Percentiles rank a stretch among this genome's conserved stretches.
Conservation (phyloP, 2,329 filamentous ascomycete genomes). For the Dissoconium aciculare region DNA sequence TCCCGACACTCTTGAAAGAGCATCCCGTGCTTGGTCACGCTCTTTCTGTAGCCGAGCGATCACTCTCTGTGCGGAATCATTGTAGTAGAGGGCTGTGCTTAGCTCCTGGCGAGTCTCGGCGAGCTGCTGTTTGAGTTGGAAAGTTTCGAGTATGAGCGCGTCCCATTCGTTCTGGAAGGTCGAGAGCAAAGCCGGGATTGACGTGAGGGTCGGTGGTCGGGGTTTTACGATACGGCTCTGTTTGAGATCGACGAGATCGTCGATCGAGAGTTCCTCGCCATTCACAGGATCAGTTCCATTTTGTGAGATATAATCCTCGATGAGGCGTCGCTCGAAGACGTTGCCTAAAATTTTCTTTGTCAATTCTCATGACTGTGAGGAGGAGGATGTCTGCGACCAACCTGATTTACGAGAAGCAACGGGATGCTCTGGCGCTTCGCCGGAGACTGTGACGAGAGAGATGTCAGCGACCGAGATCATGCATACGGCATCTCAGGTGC, state of each 20-base stretch:
- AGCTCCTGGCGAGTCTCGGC: slow-evolving; percentile 85
- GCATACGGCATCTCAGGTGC: too few relatives aligned
- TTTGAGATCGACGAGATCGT: slow-evolving; percentile 81
- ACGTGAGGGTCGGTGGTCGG: slow-evolving; percentile 82
- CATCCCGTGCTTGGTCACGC: slow-evolving; percentile 80
- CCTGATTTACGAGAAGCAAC: slow-evolving; percentile 91
- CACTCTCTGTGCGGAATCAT: slow-evolving; percentile 90
- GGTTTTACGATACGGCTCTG: slow-evolving; percentile 71
- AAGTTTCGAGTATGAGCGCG: slow-evolving; percentile 77
- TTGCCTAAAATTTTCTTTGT: slow-evolving; percentile 42
- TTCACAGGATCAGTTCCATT: slow-evolving; percentile 85
- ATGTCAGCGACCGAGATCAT: too few relatives aligned
- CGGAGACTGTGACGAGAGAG: slow-evolving; percentile 57
- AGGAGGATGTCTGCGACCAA: slow-evolving; percentile 30
- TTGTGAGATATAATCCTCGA: slow-evolving; percentile 88
- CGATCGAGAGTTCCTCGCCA: slow-evolving; percentile 64
- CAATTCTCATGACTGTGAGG: slow-evolving; percentile 18
- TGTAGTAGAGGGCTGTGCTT: slow-evolving; percentile 84
- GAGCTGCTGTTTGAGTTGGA: slow-evolving; percentile 77
- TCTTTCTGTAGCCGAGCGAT: slow-evolving; percentile 85
- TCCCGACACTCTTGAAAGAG: slow-evolving; percentile 64
- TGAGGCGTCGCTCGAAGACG: slow-evolving; percentile 87
- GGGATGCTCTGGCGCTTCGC: slow-evolving; percentile 86
- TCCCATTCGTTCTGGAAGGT: slow-evolving; percentile 99
- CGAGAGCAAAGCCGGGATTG: slow-evolving; percentile 83